These are phyloP conservation scores for Xylariales sp. DNA, from an alignment of 2,329 filamentous ascomycete species.

Conservation along the genomic window DNA sequence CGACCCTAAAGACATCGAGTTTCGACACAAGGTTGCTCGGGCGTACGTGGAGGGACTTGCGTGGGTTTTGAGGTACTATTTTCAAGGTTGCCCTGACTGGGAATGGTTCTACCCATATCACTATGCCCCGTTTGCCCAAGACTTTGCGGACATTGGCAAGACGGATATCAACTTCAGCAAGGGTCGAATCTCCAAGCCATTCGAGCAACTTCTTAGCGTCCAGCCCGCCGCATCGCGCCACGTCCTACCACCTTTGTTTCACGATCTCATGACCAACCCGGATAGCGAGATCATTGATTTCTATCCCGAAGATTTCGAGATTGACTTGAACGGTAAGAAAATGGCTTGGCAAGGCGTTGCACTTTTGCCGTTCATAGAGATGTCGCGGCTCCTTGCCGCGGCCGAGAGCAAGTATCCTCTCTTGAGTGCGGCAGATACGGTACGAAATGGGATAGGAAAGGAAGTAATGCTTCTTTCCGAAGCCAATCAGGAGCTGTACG, in stretches of 20 bases:
- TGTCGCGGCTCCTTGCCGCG: slow-evolving; percentile 74
- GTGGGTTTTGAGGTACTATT: slow-evolving; percentile 96
- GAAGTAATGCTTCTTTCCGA: slow-evolving; percentile 85
- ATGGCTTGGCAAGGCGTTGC: slow-evolving; percentile 97
- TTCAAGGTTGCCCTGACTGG: slow-evolving; percentile 97
- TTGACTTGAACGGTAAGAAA: slow-evolving; percentile 96
- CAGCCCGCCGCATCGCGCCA: slow-evolving; percentile 90
- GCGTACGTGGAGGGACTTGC: slow-evolving; percentile 93
- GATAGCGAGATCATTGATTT: slow-evolving; percentile 95
- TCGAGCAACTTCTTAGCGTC: slow-evolving; percentile 98
- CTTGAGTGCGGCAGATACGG: slow-evolving; percentile 69
- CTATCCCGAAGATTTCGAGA: slow-evolving; percentile 88
- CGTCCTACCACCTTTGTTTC: slow-evolving; percentile 82
- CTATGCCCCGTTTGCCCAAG: slow-evolving; percentile 94
- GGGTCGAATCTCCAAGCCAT: slow-evolving; percentile 81
- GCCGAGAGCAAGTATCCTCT: slow-evolving; percentile 79
- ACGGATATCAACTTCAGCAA: slow-evolving; percentile 79
- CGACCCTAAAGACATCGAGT: slow-evolving; percentile 73
- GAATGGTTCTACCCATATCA: slow-evolving; percentile 99
- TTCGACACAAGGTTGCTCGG: slow-evolving; percentile 81
- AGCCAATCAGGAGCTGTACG: slow-evolving; percentile 71
- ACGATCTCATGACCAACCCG: slow-evolving; percentile 80
- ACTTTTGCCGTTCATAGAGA: slow-evolving; percentile 92
- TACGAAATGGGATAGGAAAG: slow-evolving; percentile 73
- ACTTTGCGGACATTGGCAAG: slow-evolving; percentile 79